phyloP scores from a whole-genome alignment of 805 yeast genomes.

The Candida fluviatilis region DNA sequence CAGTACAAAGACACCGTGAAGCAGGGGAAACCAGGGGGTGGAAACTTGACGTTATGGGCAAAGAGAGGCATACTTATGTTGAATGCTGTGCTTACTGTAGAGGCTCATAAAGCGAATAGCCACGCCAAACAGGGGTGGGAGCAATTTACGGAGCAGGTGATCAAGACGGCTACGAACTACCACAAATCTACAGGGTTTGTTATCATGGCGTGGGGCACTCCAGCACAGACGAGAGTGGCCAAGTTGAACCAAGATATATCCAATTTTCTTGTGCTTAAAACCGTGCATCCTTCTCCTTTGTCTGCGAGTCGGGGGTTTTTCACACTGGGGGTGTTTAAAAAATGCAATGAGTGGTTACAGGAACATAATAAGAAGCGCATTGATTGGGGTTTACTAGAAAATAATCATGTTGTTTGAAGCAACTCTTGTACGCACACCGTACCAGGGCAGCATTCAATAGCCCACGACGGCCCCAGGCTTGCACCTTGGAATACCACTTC shows the following conservation, averaged over 20 bases:
- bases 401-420: conserved; percentile 18
- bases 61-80: conserved; percentile 79
- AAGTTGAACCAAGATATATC: conserved; percentile 24
- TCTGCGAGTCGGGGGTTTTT: conserved; percentile 86
- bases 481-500: too few species aligned
- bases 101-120: conserved; percentile 90
- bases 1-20: conserved; percentile 22
- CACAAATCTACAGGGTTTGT: conserved; percentile 55
- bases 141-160: conserved; percentile 70
- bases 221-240: conserved; percentile 62
- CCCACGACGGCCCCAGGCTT: too few species aligned
- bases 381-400: conserved; percentile 57
- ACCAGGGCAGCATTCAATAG: too few species aligned
- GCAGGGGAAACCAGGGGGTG: conserved; percentile 41
- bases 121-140: conserved; percentile 95
- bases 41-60: conserved; percentile 82
- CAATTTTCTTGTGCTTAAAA: conserved; percentile 50
- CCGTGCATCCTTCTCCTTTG: conserved; percentile 94
- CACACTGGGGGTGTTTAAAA: conserved; percentile 65
- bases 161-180: conserved; percentile 47
- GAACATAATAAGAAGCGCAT: conserved; percentile 44
- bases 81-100: conserved; percentile 86
- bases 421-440: too few species aligned
- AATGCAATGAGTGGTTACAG: conserved; percentile 74
- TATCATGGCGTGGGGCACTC: conserved; percentile 78